Percentiles rank a stretch among this genome's conserved stretches.
These are phyloP conservation scores for Lasiodiplodia sp. DNA, from an alignment of 2,329 filamentous ascomycete species.

Conservation along the genomic window DNA sequence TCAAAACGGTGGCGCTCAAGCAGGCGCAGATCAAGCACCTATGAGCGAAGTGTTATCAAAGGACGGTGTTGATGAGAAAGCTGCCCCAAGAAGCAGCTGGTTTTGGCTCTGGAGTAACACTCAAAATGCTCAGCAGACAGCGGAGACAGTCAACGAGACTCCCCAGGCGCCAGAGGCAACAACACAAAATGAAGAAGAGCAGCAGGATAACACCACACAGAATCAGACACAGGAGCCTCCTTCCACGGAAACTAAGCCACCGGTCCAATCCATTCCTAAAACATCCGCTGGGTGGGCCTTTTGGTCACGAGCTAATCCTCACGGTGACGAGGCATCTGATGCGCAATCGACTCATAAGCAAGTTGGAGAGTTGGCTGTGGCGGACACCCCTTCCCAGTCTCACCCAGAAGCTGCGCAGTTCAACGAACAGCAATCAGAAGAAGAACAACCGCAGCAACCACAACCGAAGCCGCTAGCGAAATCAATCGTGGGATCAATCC, in stretches of 20 bases:
- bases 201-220: not conserved
- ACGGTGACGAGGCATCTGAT: conserved; percentile 61
- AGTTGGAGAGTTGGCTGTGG: conserved; percentile 59
- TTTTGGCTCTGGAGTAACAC: conserved; percentile 58
- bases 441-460: conserved; percentile 34
- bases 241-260: conserved; percentile 31
- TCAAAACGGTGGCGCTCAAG: conserved; percentile 38
- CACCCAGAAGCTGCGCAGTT: conserved; percentile 60
- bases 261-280: conserved; percentile 47
- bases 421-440: conserved; percentile 48
- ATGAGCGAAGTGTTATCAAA: not conserved
- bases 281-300: conserved; percentile 77
- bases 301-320: conserved; percentile 69
- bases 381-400: conserved; percentile 58
- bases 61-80: conserved; percentile 30
- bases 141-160: conserved; percentile 24
- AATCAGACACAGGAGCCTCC: conserved; percentile 3
- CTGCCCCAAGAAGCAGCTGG: conserved; percentile 50
- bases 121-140: conserved; percentile 49
- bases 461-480: conserved; percentile 34
- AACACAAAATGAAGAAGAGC: not conserved
- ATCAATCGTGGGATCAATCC: conserved; percentile 33
- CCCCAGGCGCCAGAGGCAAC: not conserved
- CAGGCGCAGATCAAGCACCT: not conserved
- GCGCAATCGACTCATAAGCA: conserved; percentile 65